Base-by-base conservation (phyloP, 1,284 basidiomycete genomes). In the Leccinum griseonigrum region DNA sequence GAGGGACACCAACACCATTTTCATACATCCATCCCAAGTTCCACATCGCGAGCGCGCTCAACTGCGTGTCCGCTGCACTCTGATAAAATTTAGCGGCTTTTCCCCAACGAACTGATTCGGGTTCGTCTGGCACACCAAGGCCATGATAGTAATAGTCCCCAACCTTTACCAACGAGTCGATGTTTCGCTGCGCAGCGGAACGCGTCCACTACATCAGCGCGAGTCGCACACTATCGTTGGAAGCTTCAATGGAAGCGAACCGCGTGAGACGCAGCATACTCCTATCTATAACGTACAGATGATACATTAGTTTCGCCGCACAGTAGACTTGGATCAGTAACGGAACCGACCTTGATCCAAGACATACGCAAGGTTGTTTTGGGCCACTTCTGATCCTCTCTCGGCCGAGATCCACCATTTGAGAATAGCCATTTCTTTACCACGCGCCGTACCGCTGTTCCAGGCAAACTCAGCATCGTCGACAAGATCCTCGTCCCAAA, bases 11-110 rank as follows among this genome's bases (percentile, higher is more conserved):
- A 29, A 92, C 75, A 0, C 97, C 97, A 69, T 95, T 92, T 78
- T 99, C 97, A 74, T 98, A 98, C 95, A 99, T 97, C 92, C 92
- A 98, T 1, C 97, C 97, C 29, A 99, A 78, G 71, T 98, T 98
- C 95, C 96, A 99, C 88, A 97, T 95, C 2, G 97, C 96, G 67
- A 99, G 82, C 1, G 96, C 94, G 67, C 94, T 97, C 63, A 90
- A 71, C 64, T 95, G 92, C 2, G 93, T 95, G 67, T 96, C 94
- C 2, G 94, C 94, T 6, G 94, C 94, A 31, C 92, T 90, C 71
- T 94, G 94, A 73, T 99, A 99, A 74, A 94, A 98, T 16, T 88
- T 87, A 0, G 92, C 94, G 0, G 97, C 97, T 68, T 94, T 94
- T 71, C 94, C 92, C 72, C 87, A 86, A n/a, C 89, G 83, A 34